These are phyloP conservation scores for Oryza longistaminata DNA, from an alignment of 176 grass and related monocot genomes.

Conservation along the genomic window DNA sequence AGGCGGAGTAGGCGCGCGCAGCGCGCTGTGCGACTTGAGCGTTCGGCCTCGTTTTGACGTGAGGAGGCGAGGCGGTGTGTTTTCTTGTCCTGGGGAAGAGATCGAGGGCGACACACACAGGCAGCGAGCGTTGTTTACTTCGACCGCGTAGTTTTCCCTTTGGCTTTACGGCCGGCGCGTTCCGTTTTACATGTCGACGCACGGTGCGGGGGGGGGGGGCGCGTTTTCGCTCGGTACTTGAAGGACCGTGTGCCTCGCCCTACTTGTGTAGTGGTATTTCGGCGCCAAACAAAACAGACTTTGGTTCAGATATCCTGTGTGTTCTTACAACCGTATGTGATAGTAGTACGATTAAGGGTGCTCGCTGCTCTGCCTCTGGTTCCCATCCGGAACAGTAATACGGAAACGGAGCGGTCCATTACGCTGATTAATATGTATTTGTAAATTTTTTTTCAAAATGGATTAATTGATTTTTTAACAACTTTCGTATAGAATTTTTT, in stretches of 20 bases:
- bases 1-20: not conserved
- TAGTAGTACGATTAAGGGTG: too few relatives aligned
- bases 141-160: not conserved
- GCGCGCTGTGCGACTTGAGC: constrained; percentile 13
- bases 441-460: too few relatives aligned
- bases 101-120: not conserved
- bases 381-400: too few relatives aligned
- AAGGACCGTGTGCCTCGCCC: not conserved
- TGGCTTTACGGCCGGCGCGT: not conserved
- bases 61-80: not conserved
- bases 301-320: too few relatives aligned
- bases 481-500: too few relatives aligned
- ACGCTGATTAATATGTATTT: too few relatives aligned
- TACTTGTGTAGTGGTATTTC: not conserved
- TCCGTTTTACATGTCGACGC: not conserved
- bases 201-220: not conserved
- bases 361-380: too few relatives aligned
- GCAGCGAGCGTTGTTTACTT: constrained; percentile 5
- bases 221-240: not conserved
- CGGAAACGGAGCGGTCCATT: too few relatives aligned
- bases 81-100: constrained; percentile 10
- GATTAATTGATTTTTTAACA: too few relatives aligned
- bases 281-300: not conserved
- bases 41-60: constrained; percentile 2
- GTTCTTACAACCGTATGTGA: too few relatives aligned